These are phyloP conservation scores for Aspergillus ostianus DNA, from an alignment of 495 filamentous ascomycete species.

Conservation along the genomic window DNA sequence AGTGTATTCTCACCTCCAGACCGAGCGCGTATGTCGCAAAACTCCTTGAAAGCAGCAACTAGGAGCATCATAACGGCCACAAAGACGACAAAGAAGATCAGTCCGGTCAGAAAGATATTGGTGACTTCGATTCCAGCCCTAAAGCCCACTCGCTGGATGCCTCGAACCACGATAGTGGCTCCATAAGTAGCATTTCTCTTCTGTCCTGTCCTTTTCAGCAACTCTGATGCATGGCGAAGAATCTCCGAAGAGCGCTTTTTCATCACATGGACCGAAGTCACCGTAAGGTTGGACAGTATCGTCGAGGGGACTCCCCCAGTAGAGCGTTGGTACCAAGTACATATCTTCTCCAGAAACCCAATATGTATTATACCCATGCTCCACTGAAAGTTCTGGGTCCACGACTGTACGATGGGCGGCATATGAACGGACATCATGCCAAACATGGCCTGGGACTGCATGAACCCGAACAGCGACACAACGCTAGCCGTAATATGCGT, in stretches of 20 bases:
- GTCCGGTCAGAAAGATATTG: slow-evolving; percentile 90
- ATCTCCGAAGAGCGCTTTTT: slow-evolving; percentile 19
- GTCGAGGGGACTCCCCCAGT: slow-evolving; percentile 85
- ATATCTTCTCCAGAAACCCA: slow-evolving; percentile 77
- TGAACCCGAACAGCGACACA: slow-evolving; percentile 86
- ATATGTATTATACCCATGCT: slow-evolving; percentile 93
- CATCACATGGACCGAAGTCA: slow-evolving; percentile 50
- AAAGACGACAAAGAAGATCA: slow-evolving; percentile 85
- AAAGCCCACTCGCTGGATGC: slow-evolving; percentile 89
- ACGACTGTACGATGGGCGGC: slow-evolving; percentile 84
- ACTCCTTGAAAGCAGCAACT: slow-evolving; percentile 72
- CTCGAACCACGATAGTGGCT: slow-evolving; percentile 60
- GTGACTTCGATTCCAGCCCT: slow-evolving; percentile 78
- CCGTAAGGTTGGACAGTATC: slow-evolving; percentile 66
- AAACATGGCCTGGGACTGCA: slow-evolving; percentile 92
- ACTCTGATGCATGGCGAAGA: slow-evolving; percentile 14
- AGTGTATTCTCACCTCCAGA: slow-evolving; percentile 67
- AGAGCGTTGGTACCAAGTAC: slow-evolving; percentile 93
- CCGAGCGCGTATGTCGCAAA: slow-evolving; percentile 67
- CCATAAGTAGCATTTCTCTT: slow-evolving; percentile 45
- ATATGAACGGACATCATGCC: slow-evolving; percentile 79
- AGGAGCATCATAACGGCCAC: slow-evolving; percentile 64
- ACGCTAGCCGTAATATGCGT: slow-evolving; percentile 91
- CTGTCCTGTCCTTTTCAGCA: slow-evolving; percentile 42
- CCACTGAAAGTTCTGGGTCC: slow-evolving; percentile 99